Base-by-base conservation (phyloP, 495 filamentous ascomycete genomes). In the Achaetomiella virescens region DNA sequence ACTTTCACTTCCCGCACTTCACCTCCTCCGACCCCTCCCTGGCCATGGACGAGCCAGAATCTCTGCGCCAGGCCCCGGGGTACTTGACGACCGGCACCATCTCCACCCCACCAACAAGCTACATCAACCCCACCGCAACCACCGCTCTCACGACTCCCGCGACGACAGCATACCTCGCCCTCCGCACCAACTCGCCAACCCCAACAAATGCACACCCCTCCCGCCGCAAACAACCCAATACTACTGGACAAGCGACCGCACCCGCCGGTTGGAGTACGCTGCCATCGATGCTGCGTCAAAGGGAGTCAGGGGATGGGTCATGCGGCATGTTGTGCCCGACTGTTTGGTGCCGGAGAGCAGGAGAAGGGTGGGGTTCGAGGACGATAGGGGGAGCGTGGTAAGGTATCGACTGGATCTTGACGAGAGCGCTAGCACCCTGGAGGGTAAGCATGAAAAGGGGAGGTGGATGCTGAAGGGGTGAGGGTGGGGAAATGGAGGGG, bases 211-310 rank as follows among this genome's bases (percentile, higher is more conserved):
- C 27, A 31, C 1, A 38, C 62, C 66, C 22, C 63, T 69, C 0
- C 79, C 77, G 4, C 79, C 79, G 18, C 72, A 78, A 45, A 82
- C 78, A n/a, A 75, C 74, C 2, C 76, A n/a, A n/a, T n/a, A 79
- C 48, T 82, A 82, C 60, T 82, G 78, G 78, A 80, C 76, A 3
- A 79, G 75, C 51, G 78, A 80, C 57, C 68, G 71, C 38, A 80
- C 78, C 5, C 72, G 79, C 10, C 61, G 78, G 15, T 65, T 80
- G 6, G 79, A 82, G 60, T 82, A 82, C 62, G 79, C 79, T 1
- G 79, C 79, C 20, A 82, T 82, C 45, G 79, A 82, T 52, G 77
- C 78, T 1, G 79, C 79, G 3, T 73, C 70, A 31, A 68, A 68
- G 35, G 79, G 79, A 6, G 65, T 82, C 8, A 70, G 72, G 49